phyloP scores from a whole-genome alignment of 2,329 filamentous ascomycete species.

The Aspergillus oerlinghausenensis region DNA sequence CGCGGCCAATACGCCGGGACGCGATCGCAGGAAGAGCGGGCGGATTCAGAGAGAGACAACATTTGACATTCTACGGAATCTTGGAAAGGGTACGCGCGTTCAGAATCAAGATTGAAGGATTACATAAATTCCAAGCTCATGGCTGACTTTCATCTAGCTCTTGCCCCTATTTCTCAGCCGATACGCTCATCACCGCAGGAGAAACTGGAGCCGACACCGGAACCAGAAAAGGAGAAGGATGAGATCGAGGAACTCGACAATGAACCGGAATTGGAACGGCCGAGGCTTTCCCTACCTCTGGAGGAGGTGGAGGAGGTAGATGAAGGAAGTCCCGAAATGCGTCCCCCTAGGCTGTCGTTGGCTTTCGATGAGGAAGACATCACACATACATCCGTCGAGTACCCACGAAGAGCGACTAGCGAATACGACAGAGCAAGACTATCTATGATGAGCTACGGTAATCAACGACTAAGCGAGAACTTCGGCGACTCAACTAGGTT shows the following conservation, averaged over 20 bases:
- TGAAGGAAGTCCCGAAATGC: conserved; percentile 34
- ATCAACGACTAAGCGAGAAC: conserved; percentile 45
- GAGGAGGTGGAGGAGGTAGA: conserved; percentile 43
- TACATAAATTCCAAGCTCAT: background rate
- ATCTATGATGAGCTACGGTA: conserved; percentile 42
- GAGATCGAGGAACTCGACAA: conserved; percentile 46
- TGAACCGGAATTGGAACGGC: conserved; percentile 42
- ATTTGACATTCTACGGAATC: conserved; percentile 49
- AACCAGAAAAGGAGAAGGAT: conserved; percentile 20
- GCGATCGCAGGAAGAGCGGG: conserved; percentile 47
- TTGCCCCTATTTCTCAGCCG: conserved; percentile 46
- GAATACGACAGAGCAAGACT: conserved; percentile 35
- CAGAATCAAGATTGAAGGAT: background rate
- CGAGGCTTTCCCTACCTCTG: conserved; percentile 43
- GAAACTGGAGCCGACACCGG: conserved; percentile 16
- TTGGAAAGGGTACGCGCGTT: conserved; percentile 46
- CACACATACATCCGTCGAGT: conserved; percentile 39
- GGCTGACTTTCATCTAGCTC: conserved; percentile 29
- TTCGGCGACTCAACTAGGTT: conserved; percentile 47
- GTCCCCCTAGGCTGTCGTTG: conserved; percentile 36
- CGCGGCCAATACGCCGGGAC: conserved; percentile 47
- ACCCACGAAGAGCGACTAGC: conserved; percentile 38
- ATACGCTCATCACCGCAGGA: conserved; percentile 45
- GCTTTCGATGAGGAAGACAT: conserved; percentile 45
- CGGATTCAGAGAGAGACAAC: conserved; percentile 51